Evolutionary conservation across 192 early-diverging fungal genomes (phyloP).

Genomic region (Tieghemiomyces parasiticus): DNA sequence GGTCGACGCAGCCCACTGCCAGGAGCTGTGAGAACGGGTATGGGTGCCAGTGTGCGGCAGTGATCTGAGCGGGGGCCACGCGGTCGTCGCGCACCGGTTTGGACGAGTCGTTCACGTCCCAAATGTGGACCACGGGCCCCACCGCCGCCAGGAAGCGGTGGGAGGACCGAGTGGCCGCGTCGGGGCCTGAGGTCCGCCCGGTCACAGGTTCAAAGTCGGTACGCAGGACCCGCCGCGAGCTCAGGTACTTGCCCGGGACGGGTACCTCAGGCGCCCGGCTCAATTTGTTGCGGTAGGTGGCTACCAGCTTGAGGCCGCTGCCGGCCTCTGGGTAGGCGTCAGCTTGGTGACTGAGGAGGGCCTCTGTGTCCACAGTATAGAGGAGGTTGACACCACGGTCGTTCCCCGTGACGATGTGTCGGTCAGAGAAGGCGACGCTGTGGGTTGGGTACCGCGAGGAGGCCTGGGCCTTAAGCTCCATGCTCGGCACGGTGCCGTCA

Average conservation of each 20-base stretch:
- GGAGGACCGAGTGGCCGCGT: constrained; percentile 10
- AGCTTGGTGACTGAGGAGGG: constrained; percentile 17
- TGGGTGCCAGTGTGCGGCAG: constrained; percentile 23
- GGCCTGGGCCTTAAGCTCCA: constrained; percentile 23
- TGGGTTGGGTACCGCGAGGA: constrained; percentile 34
- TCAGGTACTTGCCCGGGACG: constrained; percentile 26
- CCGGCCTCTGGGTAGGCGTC: constrained; percentile 14
- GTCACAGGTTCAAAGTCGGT: constrained; percentile 29
- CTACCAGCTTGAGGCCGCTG: constrained; percentile 23
- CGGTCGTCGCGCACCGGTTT: constrained; percentile 7
- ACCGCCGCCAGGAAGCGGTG: constrained; percentile 25
- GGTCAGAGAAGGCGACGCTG: constrained; percentile 23
- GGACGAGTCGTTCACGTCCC: constrained; percentile 18
- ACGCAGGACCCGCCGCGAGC: constrained; percentile 21
- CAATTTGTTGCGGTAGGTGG: constrained; percentile 30
- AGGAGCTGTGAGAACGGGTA: constrained; percentile 22
- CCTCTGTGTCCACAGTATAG: constrained; percentile 28
- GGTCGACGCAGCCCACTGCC: constrained; percentile 22
- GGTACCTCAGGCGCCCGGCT: constrained; percentile 24
- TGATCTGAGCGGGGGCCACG: constrained; percentile 14
- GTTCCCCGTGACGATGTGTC: constrained; percentile 27
- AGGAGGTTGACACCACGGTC: constrained; percentile 28
- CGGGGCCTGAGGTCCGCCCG: too few species aligned
- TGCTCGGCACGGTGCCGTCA: constrained; percentile 1
- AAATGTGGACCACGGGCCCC: constrained; percentile 28